phyloP scores from a whole-genome alignment of 2,329 filamentous ascomycete species.

The Penicillium sp. region DNA sequence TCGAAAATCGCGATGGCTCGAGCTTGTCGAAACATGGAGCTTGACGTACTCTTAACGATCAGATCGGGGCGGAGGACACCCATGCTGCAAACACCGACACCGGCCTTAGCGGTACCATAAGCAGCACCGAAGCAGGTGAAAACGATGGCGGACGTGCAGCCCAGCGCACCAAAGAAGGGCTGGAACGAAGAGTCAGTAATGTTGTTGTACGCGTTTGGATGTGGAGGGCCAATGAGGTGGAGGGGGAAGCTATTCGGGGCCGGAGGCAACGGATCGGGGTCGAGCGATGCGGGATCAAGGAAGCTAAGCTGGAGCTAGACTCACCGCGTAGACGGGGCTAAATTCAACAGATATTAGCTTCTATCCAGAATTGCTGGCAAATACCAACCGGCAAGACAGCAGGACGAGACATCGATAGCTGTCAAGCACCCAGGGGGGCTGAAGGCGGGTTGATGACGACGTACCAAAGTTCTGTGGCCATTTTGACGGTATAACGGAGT shows the following conservation, averaged over 20 bases:
- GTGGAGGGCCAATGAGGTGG: slow-evolving; percentile 4
- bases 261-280: slow-evolving; percentile 16
- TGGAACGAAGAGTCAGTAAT: slow-evolving; percentile 36
- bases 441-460: slow-evolving; percentile 49
- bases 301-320: slow-evolving; percentile 63
- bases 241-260: slow-evolving; percentile 10
- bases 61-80: slow-evolving; percentile 96
- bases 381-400: slow-evolving; percentile 8
- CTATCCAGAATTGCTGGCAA: slow-evolving; percentile 2
- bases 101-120: slow-evolving; percentile 98
- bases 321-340: slow-evolving; percentile 98
- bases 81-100: slow-evolving; percentile 97
- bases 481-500: slow-evolving; percentile 51
- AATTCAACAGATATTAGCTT: slow-evolving; percentile 29
- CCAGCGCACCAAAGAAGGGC: slow-evolving; percentile 97
- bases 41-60: slow-evolving; percentile 93
- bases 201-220: neutral
- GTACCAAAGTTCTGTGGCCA: slow-evolving; percentile 82
- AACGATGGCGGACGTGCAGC: slow-evolving; percentile 91
- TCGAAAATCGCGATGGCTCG: neutral
- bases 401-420: slow-evolving; percentile 27
- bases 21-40: neutral
- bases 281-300: slow-evolving; percentile 15
- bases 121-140: slow-evolving; percentile 96
- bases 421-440: slow-evolving; percentile 35